Conservation (phyloP, 1,284 basidiomycete species). For the Fomitiporia mediterranea region DNA sequence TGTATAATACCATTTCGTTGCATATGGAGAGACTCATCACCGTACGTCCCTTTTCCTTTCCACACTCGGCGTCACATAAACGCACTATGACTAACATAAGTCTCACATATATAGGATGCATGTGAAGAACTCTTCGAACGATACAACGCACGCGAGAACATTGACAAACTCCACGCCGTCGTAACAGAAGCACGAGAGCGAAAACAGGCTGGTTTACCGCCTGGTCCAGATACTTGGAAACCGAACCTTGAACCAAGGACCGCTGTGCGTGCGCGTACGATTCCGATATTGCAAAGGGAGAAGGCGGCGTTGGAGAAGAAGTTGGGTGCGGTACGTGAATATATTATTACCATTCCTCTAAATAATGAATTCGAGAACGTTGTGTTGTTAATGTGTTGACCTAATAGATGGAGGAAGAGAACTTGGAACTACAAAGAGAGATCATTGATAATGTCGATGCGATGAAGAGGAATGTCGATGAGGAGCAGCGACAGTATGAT, state of each 20-base stretch:
- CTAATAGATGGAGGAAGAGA: conserved; percentile 51
- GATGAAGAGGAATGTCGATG: conserved; percentile 43
- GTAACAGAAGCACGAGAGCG: conserved; percentile 67
- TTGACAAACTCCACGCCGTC: conserved; percentile 64
- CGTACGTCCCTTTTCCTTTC: conserved; percentile 33
- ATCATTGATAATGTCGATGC: conserved; percentile 44
- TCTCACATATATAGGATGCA: conserved; percentile 28
- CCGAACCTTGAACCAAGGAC: conserved; percentile 53
- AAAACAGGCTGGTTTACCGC: conserved; percentile 41
- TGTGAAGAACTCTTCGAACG: conserved; percentile 57
- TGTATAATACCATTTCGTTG: conserved; percentile 61
- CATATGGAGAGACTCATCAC: conserved; percentile 64
- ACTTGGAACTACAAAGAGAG: conserved; percentile 42
- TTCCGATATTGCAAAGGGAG: conserved; percentile 55
- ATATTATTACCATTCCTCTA: too few species aligned
- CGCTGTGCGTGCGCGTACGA: conserved; percentile 56
- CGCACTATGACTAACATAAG: conserved; percentile 2
- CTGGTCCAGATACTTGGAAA: conserved; percentile 55
- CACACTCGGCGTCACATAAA: too few species aligned
- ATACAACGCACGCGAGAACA: conserved; percentile 59
- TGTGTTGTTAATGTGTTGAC: not conserved
- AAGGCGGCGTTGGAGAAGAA: conserved; percentile 45
- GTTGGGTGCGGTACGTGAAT: conserved; percentile 47
- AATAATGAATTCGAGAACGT: too few species aligned
- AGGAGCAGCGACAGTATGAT: conserved; percentile 43